Conservation (phyloP, 495 filamentous ascomycete species). For the Tirmania nivea region DNA sequence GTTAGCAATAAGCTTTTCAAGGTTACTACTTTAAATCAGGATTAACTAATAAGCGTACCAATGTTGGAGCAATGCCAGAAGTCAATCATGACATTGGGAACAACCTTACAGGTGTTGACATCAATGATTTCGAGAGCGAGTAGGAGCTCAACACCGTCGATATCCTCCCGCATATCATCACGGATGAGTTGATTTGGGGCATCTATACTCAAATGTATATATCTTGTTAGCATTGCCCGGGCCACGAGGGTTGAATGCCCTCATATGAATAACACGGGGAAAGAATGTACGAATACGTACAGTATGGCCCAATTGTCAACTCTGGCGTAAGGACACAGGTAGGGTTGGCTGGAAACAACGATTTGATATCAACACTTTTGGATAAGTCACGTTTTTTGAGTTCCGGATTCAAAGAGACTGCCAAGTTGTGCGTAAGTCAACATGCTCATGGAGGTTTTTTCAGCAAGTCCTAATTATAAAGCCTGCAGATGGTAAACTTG, state of each 20-base stretch:
- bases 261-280: constrained; percentile 16
- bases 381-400: not conserved
- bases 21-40: no score
- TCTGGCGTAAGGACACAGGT: constrained; percentile 23
- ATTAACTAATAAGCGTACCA: not conserved
- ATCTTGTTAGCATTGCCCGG: constrained; percentile 5
- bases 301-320: constrained; percentile 25
- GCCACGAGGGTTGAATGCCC: not conserved
- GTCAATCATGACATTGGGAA: constrained; percentile 11
- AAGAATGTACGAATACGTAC: constrained; percentile 10
- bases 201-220: constrained; percentile 3
- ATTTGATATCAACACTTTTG: not conserved
- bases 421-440: not conserved
- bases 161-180: constrained; percentile 32
- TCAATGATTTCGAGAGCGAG: constrained; percentile 16
- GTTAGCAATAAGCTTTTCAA: no score
- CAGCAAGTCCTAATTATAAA: not conserved
- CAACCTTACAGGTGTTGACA: constrained; percentile 13
- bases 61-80: constrained; percentile 19
- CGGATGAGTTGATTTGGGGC: constrained; percentile 25
- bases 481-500: not conserved
- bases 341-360: not conserved
- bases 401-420: not conserved
- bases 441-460: not conserved
- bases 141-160: constrained; percentile 19